Evolutionary conservation across 2,329 filamentous ascomycete genomes (phyloP), one percentile per base, ranked within the genome.

Genomic region (Ceratocystiopsis sp.): DNA sequence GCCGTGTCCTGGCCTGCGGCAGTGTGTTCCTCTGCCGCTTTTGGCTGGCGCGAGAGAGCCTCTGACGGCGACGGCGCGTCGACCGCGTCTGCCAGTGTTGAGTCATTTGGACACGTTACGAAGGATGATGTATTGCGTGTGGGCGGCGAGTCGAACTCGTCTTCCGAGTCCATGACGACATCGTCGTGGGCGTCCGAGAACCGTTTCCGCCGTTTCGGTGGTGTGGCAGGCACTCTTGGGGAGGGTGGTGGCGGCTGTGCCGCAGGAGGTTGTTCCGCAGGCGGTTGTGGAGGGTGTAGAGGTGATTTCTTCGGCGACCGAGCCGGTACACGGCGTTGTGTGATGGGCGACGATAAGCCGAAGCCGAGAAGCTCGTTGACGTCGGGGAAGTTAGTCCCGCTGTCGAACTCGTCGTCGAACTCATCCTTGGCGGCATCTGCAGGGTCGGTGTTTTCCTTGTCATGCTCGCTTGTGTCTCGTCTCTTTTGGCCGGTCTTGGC

Each of bases 151-250:
- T 67, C 50, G 37, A 66, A 67, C 37, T 75, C 71, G 37, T 75
- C 71, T 38, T 75, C 72, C 0, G 72, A 76, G 50, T 76, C 72
- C 42, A 68, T 61, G 36, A 75, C 67, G 8, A 72, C 54, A 33
- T 55, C 54, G 25, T 44, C 46, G 38, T 41, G 50, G 40, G 49
- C 49, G 25, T 29, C 25, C 9, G 49, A 47, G 14, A 41, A 49
- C 13, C 46, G 43, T 17, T 43, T 48, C 16, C 42, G 44, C 16
- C 42, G 44, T 33, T 43, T 45, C n/a, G 17, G 29, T 3, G 19
- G 21, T 3, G 15, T 4, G 3, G 38, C 35, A 10, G 35, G 32
- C 13, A 16, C 11, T 13, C 18, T 17, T 6, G 16, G 17, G 17
- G n/a, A 19, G 21, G 21, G 16, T 37, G 11, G 11, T 33, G 3